Base-by-base conservation (phyloP, 2,329 filamentous ascomycete species). In the Alternaria novae-zelandiae region DNA sequence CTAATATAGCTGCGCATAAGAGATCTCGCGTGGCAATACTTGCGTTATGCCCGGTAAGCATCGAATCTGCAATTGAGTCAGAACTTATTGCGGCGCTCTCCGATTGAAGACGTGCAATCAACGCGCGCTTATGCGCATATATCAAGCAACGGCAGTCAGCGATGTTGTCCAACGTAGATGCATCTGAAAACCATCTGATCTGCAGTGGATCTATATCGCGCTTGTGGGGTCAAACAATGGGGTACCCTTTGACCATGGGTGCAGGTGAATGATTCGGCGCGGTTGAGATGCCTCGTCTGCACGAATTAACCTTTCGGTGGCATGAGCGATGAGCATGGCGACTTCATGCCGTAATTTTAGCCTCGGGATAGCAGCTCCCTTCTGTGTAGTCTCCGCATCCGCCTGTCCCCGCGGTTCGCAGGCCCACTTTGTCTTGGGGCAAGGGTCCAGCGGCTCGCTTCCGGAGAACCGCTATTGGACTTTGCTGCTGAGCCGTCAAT, bases 11-110 rank as follows among this genome's bases (percentile, higher is more conserved):
- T 46, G 32, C n/a, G 50, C 13, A 47, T 11, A 13, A 46, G 7
- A 54, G 20, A 41, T 49, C 15, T 55, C 13, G 50, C 21, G n/a
- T 63, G 30, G 49, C 32, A 25, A 21, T 17, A 12, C 6, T 55
- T 23, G 46, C 59, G 41, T 32, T 45, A 57, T 47, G 51, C 10
- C 44, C 57, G 28, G 57, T 60, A 61, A 61, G 51, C 43, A 43
- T 26, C 10, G 20, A 56, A 51, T 61, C 36, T 57, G 36, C 17
- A 61, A 45, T 51, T 17, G 15, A 49, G 57, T 57, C 25, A 57
- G 30, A 28, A 28, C 12, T 46, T n/a, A 45, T 47, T 54, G 21
- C 20, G 23, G 17, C 17, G 53, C 28, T 61, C 15, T 45, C 7
- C 50, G 2, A 15, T 45, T 57, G 25, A 46, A 21, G 36, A 26